phyloP scores from a whole-genome alignment of 176 grass and related monocot species.

The Saccharum officinarum region DNA sequence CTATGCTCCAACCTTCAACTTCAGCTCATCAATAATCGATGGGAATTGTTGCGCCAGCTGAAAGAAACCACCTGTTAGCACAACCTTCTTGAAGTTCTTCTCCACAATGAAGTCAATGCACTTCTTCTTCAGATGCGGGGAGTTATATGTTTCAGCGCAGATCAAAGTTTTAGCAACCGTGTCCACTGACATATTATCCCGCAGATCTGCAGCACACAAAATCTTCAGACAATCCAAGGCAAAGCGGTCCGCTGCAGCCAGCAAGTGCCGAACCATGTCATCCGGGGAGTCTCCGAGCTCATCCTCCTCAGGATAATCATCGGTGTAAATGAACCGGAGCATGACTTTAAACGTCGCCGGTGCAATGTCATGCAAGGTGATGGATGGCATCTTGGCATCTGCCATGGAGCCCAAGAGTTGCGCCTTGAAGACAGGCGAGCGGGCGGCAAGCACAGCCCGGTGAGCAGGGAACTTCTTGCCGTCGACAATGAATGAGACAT shows the following conservation, averaged over 20 bases:
- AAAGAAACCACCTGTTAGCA: slow-evolving; percentile 11
- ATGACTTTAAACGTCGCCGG: slow-evolving; percentile 9
- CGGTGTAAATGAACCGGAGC: slow-evolving; percentile 49
- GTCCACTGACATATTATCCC: slow-evolving; percentile 24
- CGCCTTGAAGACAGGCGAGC: slow-evolving; percentile 29
- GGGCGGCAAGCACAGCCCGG: slow-evolving; percentile 8
- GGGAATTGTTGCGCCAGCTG: slow-evolving; percentile 33
- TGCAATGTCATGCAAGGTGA: slow-evolving; percentile 29
- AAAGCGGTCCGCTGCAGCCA: slow-evolving; percentile 54
- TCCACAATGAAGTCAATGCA: slow-evolving; percentile 48
- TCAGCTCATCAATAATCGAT: neutral
- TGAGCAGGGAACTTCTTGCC: slow-evolving; percentile 20
- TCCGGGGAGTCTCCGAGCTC: neutral
- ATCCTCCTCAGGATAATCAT: neutral
- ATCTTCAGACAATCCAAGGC: slow-evolving; percentile 52
- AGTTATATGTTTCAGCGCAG: slow-evolving; percentile 47
- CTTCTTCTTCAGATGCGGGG: slow-evolving; percentile 33
- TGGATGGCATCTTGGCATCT: neutral
- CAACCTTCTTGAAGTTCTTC: slow-evolving; percentile 42
- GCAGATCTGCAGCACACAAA: slow-evolving; percentile 42
- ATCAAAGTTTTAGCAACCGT: slow-evolving; percentile 31
- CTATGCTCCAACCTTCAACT: neutral
- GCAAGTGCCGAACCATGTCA: neutral
- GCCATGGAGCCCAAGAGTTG: slow-evolving; percentile 35
- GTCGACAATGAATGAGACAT: slow-evolving; percentile 13